phyloP scores from a whole-genome alignment of 2,329 filamentous ascomycete genomes.

The Beauveria sp. region DNA sequence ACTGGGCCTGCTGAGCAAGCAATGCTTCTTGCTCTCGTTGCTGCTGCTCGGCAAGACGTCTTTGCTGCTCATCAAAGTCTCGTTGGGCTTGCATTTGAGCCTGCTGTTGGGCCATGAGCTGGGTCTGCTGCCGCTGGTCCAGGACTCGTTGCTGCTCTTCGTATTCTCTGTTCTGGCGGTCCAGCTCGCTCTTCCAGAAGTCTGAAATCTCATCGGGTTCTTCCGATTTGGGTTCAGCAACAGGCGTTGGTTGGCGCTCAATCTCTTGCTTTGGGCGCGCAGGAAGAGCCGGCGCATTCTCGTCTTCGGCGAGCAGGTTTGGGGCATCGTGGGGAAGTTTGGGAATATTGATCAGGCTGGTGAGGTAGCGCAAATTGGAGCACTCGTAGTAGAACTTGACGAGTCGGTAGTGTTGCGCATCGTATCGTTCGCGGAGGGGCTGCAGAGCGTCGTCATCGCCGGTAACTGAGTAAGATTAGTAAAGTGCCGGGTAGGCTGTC shows the following conservation, averaged over 20 bases:
- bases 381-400: conserved; percentile 99
- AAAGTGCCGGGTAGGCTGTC: background rate
- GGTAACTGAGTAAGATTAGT: conserved; percentile 13
- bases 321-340: conserved; percentile 93
- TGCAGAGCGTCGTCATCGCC: conserved; percentile 90
- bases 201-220: conserved; percentile 95
- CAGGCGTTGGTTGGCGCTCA: conserved; percentile 60
- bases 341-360: conserved; percentile 90
- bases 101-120: conserved; percentile 73
- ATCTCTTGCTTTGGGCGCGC: conserved; percentile 70
- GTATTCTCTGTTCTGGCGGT: conserved; percentile 87
- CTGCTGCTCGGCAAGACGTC: conserved; percentile 80
- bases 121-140: conserved; percentile 77
- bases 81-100: conserved; percentile 77
- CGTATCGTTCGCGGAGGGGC: conserved; percentile 79
- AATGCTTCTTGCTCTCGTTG: conserved; percentile 85
- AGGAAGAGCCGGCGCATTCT: conserved; percentile 74
- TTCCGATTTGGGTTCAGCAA: conserved; percentile 58
- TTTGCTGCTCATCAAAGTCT: conserved; percentile 96
- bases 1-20: conserved; percentile 78
- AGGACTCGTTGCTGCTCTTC: conserved; percentile 87
- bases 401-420: conserved; percentile 92
- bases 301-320: conserved; percentile 78
- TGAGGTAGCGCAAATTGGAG: conserved; percentile 93
- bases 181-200: conserved; percentile 93